These are phyloP conservation scores for Pseudogymnoascus sp. DNA, from an alignment of 2,329 filamentous ascomycete species.

Conservation along the genomic window DNA sequence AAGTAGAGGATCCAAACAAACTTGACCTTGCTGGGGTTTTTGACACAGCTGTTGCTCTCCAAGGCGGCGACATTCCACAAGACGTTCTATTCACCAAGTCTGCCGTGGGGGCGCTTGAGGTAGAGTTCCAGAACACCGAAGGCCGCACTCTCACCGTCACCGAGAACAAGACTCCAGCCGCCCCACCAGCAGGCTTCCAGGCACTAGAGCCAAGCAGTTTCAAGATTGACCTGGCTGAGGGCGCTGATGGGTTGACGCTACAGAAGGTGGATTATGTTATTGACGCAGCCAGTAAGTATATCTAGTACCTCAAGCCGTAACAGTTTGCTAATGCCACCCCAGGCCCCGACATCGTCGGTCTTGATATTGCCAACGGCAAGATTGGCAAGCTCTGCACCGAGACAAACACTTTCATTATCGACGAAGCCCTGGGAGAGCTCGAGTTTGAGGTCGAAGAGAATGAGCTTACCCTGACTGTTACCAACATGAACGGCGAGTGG, in stretches of 20 bases:
- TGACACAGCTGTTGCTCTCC: conserved; percentile 23
- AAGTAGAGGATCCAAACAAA: conserved; percentile 23
- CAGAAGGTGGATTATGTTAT: conserved; percentile 35
- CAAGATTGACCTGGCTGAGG: conserved; percentile 28
- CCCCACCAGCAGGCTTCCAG: conserved; percentile 31
- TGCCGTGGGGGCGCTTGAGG: conserved; percentile 30
- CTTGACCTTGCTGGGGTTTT: conserved; percentile 28
- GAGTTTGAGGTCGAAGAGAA: conserved; percentile 37
- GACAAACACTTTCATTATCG: conserved; percentile 31
- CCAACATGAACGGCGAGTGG: conserved; percentile 20
- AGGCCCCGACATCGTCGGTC: conserved; percentile 20
- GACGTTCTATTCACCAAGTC: conserved; percentile 27
- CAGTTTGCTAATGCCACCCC: neutral
- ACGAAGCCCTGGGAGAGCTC: conserved; percentile 30
- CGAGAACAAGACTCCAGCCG: conserved; percentile 30
- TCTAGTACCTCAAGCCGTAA: too few species aligned
- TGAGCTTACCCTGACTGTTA: conserved; percentile 23
- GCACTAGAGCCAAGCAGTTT: conserved; percentile 32
- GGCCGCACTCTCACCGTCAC: conserved; percentile 30
- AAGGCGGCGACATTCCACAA: conserved; percentile 28
- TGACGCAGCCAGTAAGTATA: conserved; percentile 28
- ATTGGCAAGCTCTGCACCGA: conserved; percentile 31
- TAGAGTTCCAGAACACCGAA: conserved; percentile 32
- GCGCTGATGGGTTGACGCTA: conserved; percentile 26
- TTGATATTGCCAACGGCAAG: conserved; percentile 31